phyloP scores from a whole-genome alignment of 78 protist genomes.

The slime mould (Dictyostelium discoideum) region DNA sequence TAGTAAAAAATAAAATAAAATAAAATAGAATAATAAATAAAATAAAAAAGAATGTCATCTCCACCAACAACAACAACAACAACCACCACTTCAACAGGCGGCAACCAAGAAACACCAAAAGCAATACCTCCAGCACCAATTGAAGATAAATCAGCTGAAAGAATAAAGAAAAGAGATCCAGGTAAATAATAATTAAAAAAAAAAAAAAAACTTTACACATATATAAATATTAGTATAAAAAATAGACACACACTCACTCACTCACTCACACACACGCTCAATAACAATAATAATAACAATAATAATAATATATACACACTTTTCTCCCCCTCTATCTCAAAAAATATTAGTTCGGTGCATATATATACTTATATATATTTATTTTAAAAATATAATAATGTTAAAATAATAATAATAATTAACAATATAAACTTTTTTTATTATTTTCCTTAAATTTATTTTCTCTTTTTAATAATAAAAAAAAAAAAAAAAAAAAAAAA shows the following conservation, averaged over 20 bases:
- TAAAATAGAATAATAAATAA: not conserved
- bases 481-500: not conserved
- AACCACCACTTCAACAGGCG: slow-evolving; percentile 18
- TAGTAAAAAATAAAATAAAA: not conserved
- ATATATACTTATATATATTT: not conserved
- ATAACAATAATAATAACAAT: not conserved
- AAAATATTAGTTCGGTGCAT: not conserved
- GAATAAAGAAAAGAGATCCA: slow-evolving; percentile 83
- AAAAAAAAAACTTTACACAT: not conserved
- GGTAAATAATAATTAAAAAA: slow-evolving; percentile 11
- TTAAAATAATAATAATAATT: not conserved
- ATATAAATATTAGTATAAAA: not conserved
- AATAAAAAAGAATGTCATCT: slow-evolving; percentile 11
- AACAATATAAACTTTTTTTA: not conserved
- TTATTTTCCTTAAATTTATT: no score
- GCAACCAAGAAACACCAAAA: not conserved
- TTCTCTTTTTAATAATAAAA: not conserved
- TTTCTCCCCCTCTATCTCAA: not conserved
- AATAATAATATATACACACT: not conserved
- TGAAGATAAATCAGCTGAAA: slow-evolving; percentile 61
- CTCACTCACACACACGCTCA: not conserved
- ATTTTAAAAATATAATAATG: not conserved
- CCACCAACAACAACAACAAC: slow-evolving; percentile 33
- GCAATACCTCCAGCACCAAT: not conserved
- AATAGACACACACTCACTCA: not conserved